These are phyloP conservation scores for Colletotrichum incanum DNA, from an alignment of 2,329 filamentous ascomycete genomes.

Conservation along the genomic window DNA sequence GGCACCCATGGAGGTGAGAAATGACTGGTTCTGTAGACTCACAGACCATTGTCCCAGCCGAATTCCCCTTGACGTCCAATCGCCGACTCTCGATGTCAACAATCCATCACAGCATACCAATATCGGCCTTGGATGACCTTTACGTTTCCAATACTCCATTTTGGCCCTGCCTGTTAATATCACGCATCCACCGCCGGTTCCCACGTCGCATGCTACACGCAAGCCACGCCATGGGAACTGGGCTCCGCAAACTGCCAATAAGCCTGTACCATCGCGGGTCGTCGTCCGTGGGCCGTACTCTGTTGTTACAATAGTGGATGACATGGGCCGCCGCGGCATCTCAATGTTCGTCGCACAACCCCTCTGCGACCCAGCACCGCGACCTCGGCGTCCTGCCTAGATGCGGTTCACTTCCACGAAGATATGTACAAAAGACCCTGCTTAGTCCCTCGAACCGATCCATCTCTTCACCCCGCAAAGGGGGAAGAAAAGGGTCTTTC, in stretches of 20 bases:
- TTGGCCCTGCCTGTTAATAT: conserved; percentile 11
- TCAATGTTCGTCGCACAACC: conserved; percentile 20
- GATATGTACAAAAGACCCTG: not conserved
- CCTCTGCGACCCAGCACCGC: conserved; percentile 11
- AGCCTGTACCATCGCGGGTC: conserved; percentile 21
- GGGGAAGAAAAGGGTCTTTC: not conserved
- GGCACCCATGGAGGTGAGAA: conserved; percentile 14
- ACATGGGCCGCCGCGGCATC: conserved; percentile 17
- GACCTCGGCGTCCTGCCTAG: conserved; percentile 15
- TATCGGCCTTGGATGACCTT: conserved; percentile 20
- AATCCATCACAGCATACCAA: conserved; percentile 29
- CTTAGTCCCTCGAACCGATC: not conserved
- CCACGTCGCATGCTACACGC: not conserved
- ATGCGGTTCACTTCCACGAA: conserved; percentile 18
- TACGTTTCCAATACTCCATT: conserved; percentile 2
- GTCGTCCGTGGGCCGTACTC: conserved; percentile 9
- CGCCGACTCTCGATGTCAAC: conserved; percentile 28
- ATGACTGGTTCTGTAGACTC: conserved; percentile 20
- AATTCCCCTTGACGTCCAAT: conserved; percentile 20
- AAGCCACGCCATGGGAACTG: conserved; percentile 3
- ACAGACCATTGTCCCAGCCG: conserved; percentile 8
- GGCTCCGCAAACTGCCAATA: conserved; percentile 33
- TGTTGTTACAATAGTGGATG: not conserved
- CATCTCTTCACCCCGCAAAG: not conserved
- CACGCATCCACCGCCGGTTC: not conserved